Evolutionary conservation across 2,329 filamentous ascomycete genomes (phyloP).

Genomic region (Coniochaeta hoffmannii): DNA sequence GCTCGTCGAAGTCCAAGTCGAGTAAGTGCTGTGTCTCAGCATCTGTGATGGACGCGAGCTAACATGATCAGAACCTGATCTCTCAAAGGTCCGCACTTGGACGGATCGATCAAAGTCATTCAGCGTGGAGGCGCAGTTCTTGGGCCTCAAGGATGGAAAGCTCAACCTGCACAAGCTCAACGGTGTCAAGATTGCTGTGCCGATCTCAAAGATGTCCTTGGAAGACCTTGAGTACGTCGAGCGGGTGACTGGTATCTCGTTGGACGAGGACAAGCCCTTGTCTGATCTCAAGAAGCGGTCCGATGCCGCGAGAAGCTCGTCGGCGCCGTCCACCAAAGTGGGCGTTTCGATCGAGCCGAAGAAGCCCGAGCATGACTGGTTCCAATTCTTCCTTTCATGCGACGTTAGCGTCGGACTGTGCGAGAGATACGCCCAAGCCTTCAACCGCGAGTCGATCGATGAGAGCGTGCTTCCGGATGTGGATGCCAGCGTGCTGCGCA

Average conservation of each 20-base stretch:
- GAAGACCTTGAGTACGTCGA: slow-evolving; percentile 96
- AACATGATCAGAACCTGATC: slow-evolving; percentile 63
- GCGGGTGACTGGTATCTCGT: slow-evolving; percentile 72
- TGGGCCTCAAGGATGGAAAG: slow-evolving; percentile 90
- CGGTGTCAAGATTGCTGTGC: slow-evolving; percentile 96
- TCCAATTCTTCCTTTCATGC: slow-evolving; percentile 92
- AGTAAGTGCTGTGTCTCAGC: slow-evolving; percentile 48
- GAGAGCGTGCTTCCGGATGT: slow-evolving; percentile 89
- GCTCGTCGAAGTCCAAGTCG: slow-evolving; percentile 52
- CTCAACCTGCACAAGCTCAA: slow-evolving; percentile 98
- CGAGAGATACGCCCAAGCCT: slow-evolving; percentile 87
- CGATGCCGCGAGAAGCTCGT: slow-evolving; percentile 15
- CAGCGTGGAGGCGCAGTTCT: slow-evolving; percentile 93
- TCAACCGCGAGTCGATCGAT: slow-evolving; percentile 88
- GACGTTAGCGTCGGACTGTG: slow-evolving; percentile 90
- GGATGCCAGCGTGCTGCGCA: slow-evolving; percentile 72
- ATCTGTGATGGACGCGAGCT: neutral
- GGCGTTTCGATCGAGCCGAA: slow-evolving; percentile 58
- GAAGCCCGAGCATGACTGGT: slow-evolving; percentile 90
- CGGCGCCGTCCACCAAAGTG: slow-evolving; percentile 27
- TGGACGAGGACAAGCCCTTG: slow-evolving; percentile 91
- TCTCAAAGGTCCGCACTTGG: slow-evolving; percentile 80
- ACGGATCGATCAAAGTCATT: slow-evolving; percentile 93
- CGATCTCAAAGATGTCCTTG: slow-evolving; percentile 89
- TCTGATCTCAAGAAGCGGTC: slow-evolving; percentile 63